Evolutionary conservation across 306 rosid genomes (phyloP), one percentile per base, ranked within the genome.

Genomic region (Coriaria nepalensis): DNA sequence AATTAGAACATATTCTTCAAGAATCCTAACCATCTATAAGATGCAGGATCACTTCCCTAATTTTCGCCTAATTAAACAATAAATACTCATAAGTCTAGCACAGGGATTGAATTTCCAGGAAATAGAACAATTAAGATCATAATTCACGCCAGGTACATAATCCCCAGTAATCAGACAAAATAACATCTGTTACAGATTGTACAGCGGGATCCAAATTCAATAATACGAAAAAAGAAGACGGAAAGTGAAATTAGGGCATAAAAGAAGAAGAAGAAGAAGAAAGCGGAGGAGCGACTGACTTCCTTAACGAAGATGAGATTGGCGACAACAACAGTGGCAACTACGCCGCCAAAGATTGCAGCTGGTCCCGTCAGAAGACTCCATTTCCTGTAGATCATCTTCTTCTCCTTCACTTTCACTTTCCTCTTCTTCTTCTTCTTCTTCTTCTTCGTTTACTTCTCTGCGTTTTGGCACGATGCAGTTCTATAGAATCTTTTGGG

Each of bases 321-420:
- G 7, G 73, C 78, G 35, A 57, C 68, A 33, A 72, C 76, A 14
- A 77, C 57, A 40, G 85, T 6, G 33, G 55, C 87, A 9, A 82
- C 78, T 41, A 85, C 51, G 33, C 87, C 98, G 42, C 78, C 95
- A 29, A 77, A 5, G 11, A 81, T 66, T 0, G 81, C 40, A 0
- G 12, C 60, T 0, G 95, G 82, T 0, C 83, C 93, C 0, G 85
- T 84, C 6, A 85, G 76, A 68, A 90, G 86, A 59, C 87, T 85
- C 98, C 98, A 90, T 75, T 75, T 90, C 66, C 92, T 63, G 82
- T 85, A 46, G 56, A 85, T 85, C 95, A 90, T 90, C 70, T 67
- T 73, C 64, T 34, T 64, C 58, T 12, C 14, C 2, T 5, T 20
- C 38, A n/a, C n/a, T n/a, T n/a, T n/a, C n/a, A n/a, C n/a, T n/a